Evolutionary conservation across 768 basidiomycete species (phyloP).

Genomic region (Wakefieldia striispora): DNA sequence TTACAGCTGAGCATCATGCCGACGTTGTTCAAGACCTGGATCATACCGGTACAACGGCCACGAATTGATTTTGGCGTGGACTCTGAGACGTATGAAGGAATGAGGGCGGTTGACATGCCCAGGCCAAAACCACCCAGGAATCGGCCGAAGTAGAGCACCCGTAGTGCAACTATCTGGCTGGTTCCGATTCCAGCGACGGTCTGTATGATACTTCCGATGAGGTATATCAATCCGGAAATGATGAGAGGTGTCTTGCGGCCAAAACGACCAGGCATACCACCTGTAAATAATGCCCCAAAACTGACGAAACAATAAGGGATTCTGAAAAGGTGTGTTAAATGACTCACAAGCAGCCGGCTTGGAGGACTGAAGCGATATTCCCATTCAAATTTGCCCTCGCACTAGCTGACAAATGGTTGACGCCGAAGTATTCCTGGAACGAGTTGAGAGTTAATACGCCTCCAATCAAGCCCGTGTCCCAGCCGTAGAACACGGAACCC

Average conservation of each 20-base stretch:
- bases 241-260: slow-evolving; percentile 48
- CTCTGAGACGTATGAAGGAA: slow-evolving; percentile 53
- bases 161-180: slow-evolving; percentile 32
- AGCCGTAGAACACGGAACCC: slow-evolving; percentile 50
- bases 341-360: slow-evolving; percentile 48
- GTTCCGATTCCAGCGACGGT: slow-evolving; percentile 42
- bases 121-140: slow-evolving; percentile 63
- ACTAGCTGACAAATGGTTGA: slow-evolving; percentile 37
- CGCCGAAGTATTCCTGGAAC: slow-evolving; percentile 48
- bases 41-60: slow-evolving; percentile 48
- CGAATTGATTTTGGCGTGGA: slow-evolving; percentile 46
- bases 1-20: slow-evolving; percentile 37
- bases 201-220: slow-evolving; percentile 50
- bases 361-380: slow-evolving; percentile 51
- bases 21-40: slow-evolving; percentile 33
- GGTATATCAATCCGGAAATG: slow-evolving; percentile 43
- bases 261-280: slow-evolving; percentile 39
- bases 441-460: slow-evolving; percentile 46
- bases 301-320: slow-evolving; percentile 13
- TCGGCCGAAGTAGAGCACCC: slow-evolving; percentile 45
- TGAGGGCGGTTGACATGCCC: slow-evolving; percentile 49
- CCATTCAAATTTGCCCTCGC: slow-evolving; percentile 44
- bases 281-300: slow-evolving; percentile 44
- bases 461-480: slow-evolving; percentile 51
- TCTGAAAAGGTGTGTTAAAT: neutral